Evolutionary conservation across 2,329 filamentous ascomycete species (phyloP), one percentile per base, ranked within the genome.

Genomic region (Amylocarpus encephaloides): DNA sequence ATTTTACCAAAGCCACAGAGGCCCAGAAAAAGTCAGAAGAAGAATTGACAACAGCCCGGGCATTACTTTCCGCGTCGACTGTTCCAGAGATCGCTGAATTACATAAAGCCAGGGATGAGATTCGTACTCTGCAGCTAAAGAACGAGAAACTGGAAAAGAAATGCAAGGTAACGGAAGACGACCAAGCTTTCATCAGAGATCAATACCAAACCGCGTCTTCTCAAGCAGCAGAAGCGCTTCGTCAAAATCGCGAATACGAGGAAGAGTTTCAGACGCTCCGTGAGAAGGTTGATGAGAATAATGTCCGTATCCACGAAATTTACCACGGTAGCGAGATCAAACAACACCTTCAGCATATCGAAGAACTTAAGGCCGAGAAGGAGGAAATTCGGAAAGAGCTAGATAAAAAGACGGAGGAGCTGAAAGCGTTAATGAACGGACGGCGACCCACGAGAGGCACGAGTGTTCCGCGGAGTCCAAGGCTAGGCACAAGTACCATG

Each of bases 371-470:
- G 35, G 46, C 40, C 10, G 54, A 59, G 30, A 55, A 58, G 1
- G 54, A 48, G 1, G 57, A 60, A 32, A 52, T 76, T 48, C 66
- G 70, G 6, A 67, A 63, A 2, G 67, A 70, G 41, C 53, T 56
- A 12, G 68, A 70, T 6, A 71, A 71, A 36, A 67, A 68, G 13
- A 68, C 69, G 7, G 62, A 63, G 22, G 62, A 66, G 43, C 42
- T 64, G 68, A 71, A 12, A 61, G 67, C 53, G 61, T 59, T 54
- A 22, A 63, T 36, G 64, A 76, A 57, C 71, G 74, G 72, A 62
- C 70, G 59, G 61, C 70, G 58, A 60, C 52, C 50, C 5, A 64
- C 61, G 1, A 57, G 64, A 44, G 63, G 62, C 3, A 58, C 61
- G 1, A 60, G 56, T 36, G 56, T 60, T 3, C 63, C 65, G 4